Evolutionary conservation across 2,329 filamentous ascomycete species (phyloP).

Genomic region (Bipolaris victoriae): DNA sequence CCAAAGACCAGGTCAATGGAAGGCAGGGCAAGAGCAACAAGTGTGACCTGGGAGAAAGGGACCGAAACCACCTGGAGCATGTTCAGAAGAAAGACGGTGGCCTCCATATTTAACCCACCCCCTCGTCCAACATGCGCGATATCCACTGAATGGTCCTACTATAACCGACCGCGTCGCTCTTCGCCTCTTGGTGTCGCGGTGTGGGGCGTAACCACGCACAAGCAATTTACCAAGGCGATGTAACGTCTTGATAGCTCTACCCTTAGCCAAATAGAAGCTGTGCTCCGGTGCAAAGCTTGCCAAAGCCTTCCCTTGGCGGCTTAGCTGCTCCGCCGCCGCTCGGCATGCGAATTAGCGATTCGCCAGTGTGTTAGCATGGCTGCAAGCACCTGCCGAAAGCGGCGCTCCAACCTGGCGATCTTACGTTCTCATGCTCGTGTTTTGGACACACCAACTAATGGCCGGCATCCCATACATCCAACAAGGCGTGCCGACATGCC

Average conservation of each 20-base stretch:
- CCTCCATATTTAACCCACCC: conserved; percentile 36
- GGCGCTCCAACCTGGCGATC: conserved; percentile 22
- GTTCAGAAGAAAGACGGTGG: conserved; percentile 13
- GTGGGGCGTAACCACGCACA: conserved; percentile 31
- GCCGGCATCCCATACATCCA: not conserved
- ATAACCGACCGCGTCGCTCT: conserved; percentile 20
- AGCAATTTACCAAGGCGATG: conserved; percentile 36
- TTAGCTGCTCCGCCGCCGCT: conserved; percentile 29
- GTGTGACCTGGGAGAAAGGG: conserved; percentile 12
- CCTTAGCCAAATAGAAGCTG: conserved; percentile 17
- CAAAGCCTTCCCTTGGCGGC: conserved; percentile 38
- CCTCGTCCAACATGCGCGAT: conserved; percentile 10
- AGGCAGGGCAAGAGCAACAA: conserved; percentile 5
- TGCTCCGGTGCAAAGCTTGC: conserved; percentile 29
- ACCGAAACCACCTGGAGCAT: conserved; percentile 20
- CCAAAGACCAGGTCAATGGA: conserved; percentile 21
- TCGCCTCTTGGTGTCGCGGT: conserved; percentile 20
- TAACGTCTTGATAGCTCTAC: conserved; percentile 38
- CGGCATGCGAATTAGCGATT: conserved; percentile 13
- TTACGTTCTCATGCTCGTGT: conserved; percentile 34
- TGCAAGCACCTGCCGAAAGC: conserved; percentile 35
- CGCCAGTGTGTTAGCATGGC: conserved; percentile 10
- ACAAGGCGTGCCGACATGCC: conserved; percentile 20
- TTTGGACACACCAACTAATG: conserved; percentile 16
- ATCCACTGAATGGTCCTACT: conserved; percentile 9